Conservation (phyloP, 768 basidiomycete species). For the Termitomyces sp. region DNA sequence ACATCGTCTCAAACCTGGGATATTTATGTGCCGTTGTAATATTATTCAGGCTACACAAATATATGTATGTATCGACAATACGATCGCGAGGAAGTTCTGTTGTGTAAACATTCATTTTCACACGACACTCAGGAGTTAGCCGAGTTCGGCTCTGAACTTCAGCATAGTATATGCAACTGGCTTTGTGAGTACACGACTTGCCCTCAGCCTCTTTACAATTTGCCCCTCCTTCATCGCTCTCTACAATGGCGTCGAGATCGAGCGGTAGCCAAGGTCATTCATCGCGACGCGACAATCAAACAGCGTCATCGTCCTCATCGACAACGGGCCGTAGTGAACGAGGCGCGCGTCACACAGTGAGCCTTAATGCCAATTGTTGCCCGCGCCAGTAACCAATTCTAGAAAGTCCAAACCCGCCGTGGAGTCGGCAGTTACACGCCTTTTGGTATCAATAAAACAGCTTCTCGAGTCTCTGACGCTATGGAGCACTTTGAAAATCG, state of each 20-base stretch:
- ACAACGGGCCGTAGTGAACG: slow-evolving; percentile 37
- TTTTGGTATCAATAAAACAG: slow-evolving; percentile 92
- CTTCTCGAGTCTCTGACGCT: slow-evolving; percentile 86
- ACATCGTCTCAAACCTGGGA: not conserved
- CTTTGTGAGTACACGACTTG: too few relatives aligned
- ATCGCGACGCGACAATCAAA: slow-evolving; percentile 53
- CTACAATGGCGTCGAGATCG: slow-evolving; percentile 29
- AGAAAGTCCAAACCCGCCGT: slow-evolving; percentile 59
- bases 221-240: slow-evolving; percentile 5
- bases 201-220: not conserved
- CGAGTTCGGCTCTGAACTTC: not conserved
- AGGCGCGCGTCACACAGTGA: slow-evolving; percentile 38
- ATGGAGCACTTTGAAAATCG: slow-evolving; percentile 75
- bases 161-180: too few relatives aligned
- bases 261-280: slow-evolving; percentile 34
- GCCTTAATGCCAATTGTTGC: slow-evolving; percentile 11
- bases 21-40: slow-evolving; percentile 6
- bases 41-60: not conserved
- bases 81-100: too few relatives aligned
- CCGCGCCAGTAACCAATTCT: slow-evolving; percentile 11
- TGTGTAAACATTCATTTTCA: slow-evolving; percentile 6
- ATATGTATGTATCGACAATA: too few relatives aligned
- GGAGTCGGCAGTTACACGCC: slow-evolving; percentile 87
- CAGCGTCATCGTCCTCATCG: slow-evolving; percentile 48
- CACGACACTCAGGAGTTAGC: slow-evolving; percentile 12